A percentile compares a stretch with the other conserved stretches of the same genome.
Evolutionary conservation across 2,329 filamentous ascomycete species (phyloP).

Genomic region (Stemphylium vesicarium): DNA sequence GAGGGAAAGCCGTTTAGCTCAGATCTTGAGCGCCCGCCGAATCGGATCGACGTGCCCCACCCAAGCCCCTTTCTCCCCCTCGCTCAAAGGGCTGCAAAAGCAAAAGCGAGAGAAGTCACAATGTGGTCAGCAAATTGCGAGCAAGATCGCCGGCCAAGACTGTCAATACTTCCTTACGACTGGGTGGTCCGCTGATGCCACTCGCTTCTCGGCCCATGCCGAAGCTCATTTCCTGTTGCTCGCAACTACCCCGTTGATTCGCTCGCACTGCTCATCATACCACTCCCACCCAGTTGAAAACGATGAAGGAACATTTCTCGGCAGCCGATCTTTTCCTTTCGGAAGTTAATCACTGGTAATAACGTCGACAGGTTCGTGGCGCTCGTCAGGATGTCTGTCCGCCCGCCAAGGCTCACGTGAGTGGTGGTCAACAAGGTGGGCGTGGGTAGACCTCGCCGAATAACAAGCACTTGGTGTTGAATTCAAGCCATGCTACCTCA

Average conservation of each 20-base stretch:
- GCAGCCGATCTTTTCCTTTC: constrained; percentile 15
- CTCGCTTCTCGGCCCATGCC: constrained; percentile 8
- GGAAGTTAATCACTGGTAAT: constrained; percentile 5
- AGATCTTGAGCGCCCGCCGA: constrained; percentile 41
- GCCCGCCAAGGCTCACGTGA: constrained; percentile 24
- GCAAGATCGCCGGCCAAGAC: constrained; percentile 8
- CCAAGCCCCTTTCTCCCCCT: constrained; percentile 30
- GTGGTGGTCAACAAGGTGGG: constrained; percentile 18
- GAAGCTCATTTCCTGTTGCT: constrained; percentile 1
- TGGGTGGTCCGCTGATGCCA: background rate
- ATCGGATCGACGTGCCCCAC: constrained; percentile 44
- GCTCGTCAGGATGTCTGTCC: constrained; percentile 23
- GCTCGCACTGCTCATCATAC: constrained; percentile 9
- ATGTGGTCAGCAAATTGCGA: constrained; percentile 11
- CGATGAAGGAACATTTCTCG: constrained; percentile 2
- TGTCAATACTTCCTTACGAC: background rate
- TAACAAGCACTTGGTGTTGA: constrained; percentile 28
- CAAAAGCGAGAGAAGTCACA: constrained; percentile 9
- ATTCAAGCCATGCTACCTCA: constrained; percentile 17
- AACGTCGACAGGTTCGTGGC: constrained; percentile 30
- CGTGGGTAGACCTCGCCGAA: constrained; percentile 39
- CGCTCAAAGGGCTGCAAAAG: constrained; percentile 24
- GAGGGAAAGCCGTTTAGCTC: constrained; percentile 38
- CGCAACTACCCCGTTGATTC: background rate
- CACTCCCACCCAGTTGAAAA: constrained; percentile 3